phyloP scores from a whole-genome alignment of 2,329 filamentous ascomycete genomes.

The Penicillium sp. region DNA sequence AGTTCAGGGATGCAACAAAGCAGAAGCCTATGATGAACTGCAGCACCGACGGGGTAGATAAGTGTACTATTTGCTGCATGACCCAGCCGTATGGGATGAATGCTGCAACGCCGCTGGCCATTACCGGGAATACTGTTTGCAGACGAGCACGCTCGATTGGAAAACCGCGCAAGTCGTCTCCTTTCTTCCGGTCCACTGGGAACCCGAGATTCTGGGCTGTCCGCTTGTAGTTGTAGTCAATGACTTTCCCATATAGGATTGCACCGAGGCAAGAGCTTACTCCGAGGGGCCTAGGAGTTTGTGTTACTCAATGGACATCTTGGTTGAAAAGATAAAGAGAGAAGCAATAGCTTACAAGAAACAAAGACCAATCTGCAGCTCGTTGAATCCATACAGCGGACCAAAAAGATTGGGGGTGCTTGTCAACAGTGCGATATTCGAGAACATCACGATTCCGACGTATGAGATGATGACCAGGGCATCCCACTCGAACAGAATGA shows the following conservation, averaged over 20 bases:
- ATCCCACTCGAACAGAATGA: slow-evolving; percentile 42
- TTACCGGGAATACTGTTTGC: slow-evolving; percentile 24
- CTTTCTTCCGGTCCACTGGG: slow-evolving; percentile 27
- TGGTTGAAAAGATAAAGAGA: background rate
- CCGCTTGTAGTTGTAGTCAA: slow-evolving; percentile 25
- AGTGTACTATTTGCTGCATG: slow-evolving; percentile 19
- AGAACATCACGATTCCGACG: slow-evolving; percentile 33
- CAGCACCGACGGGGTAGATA: slow-evolving; percentile 29
- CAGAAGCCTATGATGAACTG: slow-evolving; percentile 34
- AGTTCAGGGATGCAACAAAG: slow-evolving; percentile 22
- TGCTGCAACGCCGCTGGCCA: slow-evolving; percentile 25
- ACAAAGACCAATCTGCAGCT: slow-evolving; percentile 26
- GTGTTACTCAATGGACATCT: background rate
- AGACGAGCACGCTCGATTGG: slow-evolving; percentile 36
- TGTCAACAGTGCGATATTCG: slow-evolving; percentile 42
- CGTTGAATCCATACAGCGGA: slow-evolving; percentile 35
- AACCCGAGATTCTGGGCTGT: slow-evolving; percentile 14
- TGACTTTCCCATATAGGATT: slow-evolving; percentile 22
- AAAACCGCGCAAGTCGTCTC: slow-evolving; percentile 48
- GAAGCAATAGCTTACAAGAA: slow-evolving; percentile 20
- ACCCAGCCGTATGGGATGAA: slow-evolving; percentile 35
- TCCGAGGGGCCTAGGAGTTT: slow-evolving; percentile 19
- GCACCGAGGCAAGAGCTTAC: slow-evolving; percentile 20
- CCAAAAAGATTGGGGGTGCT: slow-evolving; percentile 40
- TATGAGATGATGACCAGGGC: slow-evolving; percentile 36